A percentile compares a stretch with the other conserved stretches of the same genome.
Evolutionary conservation across 2,329 filamentous ascomycete genomes (phyloP).

Genomic region (Trichophyton schoenleinii): DNA sequence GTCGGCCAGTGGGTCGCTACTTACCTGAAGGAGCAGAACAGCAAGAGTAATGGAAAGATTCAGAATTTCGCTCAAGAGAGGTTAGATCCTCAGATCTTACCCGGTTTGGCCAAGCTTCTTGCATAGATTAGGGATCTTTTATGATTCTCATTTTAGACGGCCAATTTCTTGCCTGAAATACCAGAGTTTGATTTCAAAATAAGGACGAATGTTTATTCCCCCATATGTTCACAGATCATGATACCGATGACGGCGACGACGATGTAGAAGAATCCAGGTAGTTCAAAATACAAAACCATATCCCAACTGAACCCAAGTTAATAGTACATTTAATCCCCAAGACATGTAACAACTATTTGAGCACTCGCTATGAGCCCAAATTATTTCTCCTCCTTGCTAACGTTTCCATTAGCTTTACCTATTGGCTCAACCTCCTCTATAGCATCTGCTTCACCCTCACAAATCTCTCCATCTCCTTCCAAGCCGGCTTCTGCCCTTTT

Average conservation of each 20-base stretch:
- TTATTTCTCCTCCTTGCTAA: background rate
- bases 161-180: background rate
- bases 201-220: background rate
- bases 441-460: conserved; percentile 5
- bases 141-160: background rate
- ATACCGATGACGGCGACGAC: background rate
- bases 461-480: background rate
- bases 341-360: background rate
- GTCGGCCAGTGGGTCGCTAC: conserved; percentile 69
- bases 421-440: background rate
- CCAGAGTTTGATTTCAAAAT: background rate
- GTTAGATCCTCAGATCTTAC: conserved; percentile 48
- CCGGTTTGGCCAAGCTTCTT: conserved; percentile 29
- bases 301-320: no score
- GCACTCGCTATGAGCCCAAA: background rate
- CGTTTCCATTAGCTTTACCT: background rate
- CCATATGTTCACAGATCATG: background rate
- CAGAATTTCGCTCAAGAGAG: conserved; percentile 59
- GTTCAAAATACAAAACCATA: background rate
- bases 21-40: conserved; percentile 66
- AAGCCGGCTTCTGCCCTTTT: conserved; percentile 12
- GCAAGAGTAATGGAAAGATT: conserved; percentile 57
- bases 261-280: background rate
- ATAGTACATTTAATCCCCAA: background rate
- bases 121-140: background rate